Evolutionary conservation across 2,329 filamentous ascomycete species (phyloP).

Genomic region (Raffaelea deltoideospora): DNA sequence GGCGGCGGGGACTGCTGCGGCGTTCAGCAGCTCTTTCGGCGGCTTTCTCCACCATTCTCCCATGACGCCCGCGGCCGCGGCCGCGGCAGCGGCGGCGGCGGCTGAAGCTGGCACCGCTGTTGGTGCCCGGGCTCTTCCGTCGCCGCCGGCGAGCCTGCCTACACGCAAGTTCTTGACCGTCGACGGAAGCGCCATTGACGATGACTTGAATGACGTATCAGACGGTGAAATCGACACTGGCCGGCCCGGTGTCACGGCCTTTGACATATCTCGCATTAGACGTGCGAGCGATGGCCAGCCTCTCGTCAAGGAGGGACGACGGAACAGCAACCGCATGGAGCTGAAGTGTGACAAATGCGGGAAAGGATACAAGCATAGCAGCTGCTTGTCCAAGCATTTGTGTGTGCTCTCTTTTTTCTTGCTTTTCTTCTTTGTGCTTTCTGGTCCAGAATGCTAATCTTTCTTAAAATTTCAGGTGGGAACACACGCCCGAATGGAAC

Average conservation of each 20-base stretch:
- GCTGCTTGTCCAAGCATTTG: constrained; percentile 99
- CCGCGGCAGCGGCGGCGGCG: constrained; percentile 1
- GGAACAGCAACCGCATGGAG: constrained; percentile 64
- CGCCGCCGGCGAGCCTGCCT: constrained; percentile 55
- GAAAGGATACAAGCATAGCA: constrained; percentile 99
- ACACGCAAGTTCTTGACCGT: constrained; percentile 33
- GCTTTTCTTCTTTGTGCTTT: constrained; percentile 1
- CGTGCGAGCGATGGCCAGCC: constrained; percentile 78
- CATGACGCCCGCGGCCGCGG: constrained; percentile 5
- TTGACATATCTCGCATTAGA: constrained; percentile 34
- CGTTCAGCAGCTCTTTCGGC: too few species aligned
- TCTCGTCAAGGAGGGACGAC: constrained; percentile 64
- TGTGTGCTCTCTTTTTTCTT: too few species aligned
- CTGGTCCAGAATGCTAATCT: neutral
- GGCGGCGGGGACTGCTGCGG: too few species aligned
- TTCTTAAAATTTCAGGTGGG: constrained; percentile 59
- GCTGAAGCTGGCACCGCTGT: constrained; percentile 15
- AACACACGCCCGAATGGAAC: constrained; percentile 97
- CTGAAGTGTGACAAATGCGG: constrained; percentile 95
- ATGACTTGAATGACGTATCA: constrained; percentile 48
- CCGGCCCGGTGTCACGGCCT: constrained; percentile 28
- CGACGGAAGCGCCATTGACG: constrained; percentile 49
- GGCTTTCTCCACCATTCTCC: constrained; percentile 2
- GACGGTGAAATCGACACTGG: constrained; percentile 25
- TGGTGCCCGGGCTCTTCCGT: constrained; percentile 44